These are phyloP conservation scores for Gynostemma pentaphyllum DNA, from an alignment of 306 rosid genomes.

Conservation along the genomic window DNA sequence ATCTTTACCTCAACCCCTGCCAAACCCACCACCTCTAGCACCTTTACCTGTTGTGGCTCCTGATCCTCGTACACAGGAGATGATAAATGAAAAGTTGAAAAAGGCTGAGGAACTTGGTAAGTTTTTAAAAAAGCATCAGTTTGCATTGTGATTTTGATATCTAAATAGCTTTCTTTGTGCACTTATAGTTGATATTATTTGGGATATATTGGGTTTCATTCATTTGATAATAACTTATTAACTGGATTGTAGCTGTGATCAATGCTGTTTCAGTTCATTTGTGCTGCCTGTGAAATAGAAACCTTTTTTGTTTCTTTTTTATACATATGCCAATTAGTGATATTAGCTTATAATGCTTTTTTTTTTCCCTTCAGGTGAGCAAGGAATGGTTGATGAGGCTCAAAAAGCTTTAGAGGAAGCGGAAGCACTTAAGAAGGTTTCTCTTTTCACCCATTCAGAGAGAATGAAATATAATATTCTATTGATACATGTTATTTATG, in stretches of 20 bases:
- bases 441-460: conserved; percentile 7
- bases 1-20: conserved; percentile 82
- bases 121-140: conserved; percentile 6
- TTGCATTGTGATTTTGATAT: not conserved
- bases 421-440: conserved; percentile 92
- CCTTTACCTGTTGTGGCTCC: conserved; percentile 76
- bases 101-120: conserved; percentile 99
- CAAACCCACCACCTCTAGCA: conserved; percentile 85
- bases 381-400: conserved; percentile 97
- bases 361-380: conserved; percentile 63
- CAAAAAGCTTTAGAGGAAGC: conserved; percentile 99
- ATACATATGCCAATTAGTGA: not conserved
- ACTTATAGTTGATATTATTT: not conserved
- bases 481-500: not conserved
- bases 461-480: not conserved
- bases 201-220: not conserved
- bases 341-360: not conserved
- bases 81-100: conserved; percentile 97
- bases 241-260: not conserved
- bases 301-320: not conserved
- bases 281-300: not conserved
- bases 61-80: conserved; percentile 84
- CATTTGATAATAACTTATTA: not conserved
- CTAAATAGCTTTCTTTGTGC: not conserved
- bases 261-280: not conserved